Percentiles rank a stretch among this genome's conserved stretches.
Conservation (phyloP, 768 basidiomycete species). For the Russula virescens region DNA sequence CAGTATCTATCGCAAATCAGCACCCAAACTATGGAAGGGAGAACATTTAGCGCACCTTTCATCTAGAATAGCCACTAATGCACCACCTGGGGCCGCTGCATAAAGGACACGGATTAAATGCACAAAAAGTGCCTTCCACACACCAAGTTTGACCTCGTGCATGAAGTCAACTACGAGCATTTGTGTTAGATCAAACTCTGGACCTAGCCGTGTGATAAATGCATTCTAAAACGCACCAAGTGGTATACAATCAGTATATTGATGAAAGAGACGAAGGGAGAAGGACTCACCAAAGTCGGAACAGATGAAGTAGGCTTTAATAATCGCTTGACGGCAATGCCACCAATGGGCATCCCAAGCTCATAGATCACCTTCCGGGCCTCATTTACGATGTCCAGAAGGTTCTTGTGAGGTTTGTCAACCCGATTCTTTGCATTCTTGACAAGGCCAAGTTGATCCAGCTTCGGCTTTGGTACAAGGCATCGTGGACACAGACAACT, state of each 20-base stretch:
- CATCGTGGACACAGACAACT: not conserved
- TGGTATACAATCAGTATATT: too few species aligned
- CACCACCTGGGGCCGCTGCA: too few species aligned
- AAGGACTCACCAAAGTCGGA: not conserved
- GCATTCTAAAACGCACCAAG: not conserved
- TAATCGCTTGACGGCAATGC: not conserved
- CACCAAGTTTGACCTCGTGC: not conserved
- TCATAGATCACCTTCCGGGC: not conserved
- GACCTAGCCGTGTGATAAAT: not conserved
- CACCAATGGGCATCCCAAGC: not conserved
- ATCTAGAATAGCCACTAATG: not conserved
- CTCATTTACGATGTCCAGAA: not conserved
- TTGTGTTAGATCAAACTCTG: not conserved
- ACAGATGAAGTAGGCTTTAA: not conserved
- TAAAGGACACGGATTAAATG: not conserved
- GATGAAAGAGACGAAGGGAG: too few species aligned
- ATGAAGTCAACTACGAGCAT: not conserved
- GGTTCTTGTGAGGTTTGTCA: not conserved
- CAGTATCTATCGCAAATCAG: not conserved
- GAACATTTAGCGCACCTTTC: not conserved
- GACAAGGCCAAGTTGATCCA: not conserved
- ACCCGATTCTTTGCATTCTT: not conserved
- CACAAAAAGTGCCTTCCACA: not conserved
- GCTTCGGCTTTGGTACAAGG: too few species aligned
- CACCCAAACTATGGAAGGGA: not conserved